Percentiles rank a stretch among this genome's conserved stretches.
phyloP scores from a whole-genome alignment of 129 eudicot species.

The Rutidosis leptorrhynchoides region DNA sequence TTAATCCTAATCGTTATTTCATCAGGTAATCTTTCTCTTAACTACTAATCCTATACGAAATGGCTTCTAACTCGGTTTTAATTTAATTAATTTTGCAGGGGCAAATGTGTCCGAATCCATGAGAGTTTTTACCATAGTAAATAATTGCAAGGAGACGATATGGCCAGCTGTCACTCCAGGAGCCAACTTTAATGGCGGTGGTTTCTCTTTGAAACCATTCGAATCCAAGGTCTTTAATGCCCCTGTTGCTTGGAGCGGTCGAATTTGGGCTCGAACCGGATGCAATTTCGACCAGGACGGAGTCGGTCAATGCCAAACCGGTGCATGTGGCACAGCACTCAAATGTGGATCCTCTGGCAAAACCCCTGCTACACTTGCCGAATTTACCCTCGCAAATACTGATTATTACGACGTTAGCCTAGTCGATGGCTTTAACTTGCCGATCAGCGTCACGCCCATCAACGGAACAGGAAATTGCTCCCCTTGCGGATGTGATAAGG shows the following conservation, averaged over 20 bases:
- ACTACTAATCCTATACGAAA: too few relatives aligned
- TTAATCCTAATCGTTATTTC: too few relatives aligned
- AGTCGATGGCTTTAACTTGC: slow-evolving; percentile 70
- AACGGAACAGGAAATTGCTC: slow-evolving; percentile 59
- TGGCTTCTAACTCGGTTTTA: too few relatives aligned
- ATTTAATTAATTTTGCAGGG: too few relatives aligned
- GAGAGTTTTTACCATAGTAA: slow-evolving; percentile 58
- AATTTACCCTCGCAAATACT: slow-evolving; percentile 43
- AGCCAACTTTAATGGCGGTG: slow-evolving; percentile 41
- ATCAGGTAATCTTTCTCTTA: too few relatives aligned
- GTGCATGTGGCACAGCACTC: slow-evolving; percentile 47
- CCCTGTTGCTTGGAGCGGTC: slow-evolving; percentile 61
- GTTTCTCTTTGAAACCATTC: slow-evolving; percentile 44
- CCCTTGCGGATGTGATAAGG: slow-evolving; percentile 49
- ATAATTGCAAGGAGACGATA: slow-evolving; percentile 61
- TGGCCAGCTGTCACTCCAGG: slow-evolving; percentile 64
- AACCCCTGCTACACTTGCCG: slow-evolving; percentile 64
- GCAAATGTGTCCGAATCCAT: too few relatives aligned
- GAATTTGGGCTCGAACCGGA: slow-evolving; percentile 79
- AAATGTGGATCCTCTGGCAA: slow-evolving; percentile 45
- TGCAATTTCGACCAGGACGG: slow-evolving; percentile 52
- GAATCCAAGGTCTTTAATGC: slow-evolving; percentile 44
- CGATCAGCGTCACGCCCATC: slow-evolving; percentile 42
- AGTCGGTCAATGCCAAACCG: slow-evolving; percentile 57
- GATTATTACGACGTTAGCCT: slow-evolving; percentile 62